Evolutionary conservation across 1,284 basidiomycete genomes (phyloP).

Genomic region (Pyrrhoderma noxium): DNA sequence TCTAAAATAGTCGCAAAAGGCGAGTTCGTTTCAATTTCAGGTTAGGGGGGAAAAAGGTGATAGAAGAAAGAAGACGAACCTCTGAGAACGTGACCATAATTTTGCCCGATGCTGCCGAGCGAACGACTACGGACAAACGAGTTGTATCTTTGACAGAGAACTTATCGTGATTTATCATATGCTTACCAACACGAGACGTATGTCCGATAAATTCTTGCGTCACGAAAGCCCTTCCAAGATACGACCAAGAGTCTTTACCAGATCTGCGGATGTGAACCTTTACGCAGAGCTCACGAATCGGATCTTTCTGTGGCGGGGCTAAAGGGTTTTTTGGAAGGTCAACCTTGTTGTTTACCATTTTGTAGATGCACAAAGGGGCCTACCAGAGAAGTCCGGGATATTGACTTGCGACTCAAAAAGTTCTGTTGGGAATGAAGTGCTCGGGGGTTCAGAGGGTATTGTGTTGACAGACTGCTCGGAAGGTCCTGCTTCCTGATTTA

Average conservation of each 20-base stretch:
- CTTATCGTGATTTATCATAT: neutral
- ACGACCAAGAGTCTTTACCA: conserved; percentile 72
- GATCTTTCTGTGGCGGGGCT: conserved; percentile 36
- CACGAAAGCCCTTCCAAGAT: conserved; percentile 67
- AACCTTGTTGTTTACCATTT: no score
- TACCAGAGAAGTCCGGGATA: conserved; percentile 14
- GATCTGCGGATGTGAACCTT: conserved; percentile 77
- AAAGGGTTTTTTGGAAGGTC: neutral
- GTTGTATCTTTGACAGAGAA: neutral
- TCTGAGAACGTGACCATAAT: conserved; percentile 63
- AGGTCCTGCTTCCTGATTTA: conserved; percentile 8
- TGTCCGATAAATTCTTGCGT: conserved; percentile 65
- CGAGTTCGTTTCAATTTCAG: no score
- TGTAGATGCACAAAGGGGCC: neutral
- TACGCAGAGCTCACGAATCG: conserved; percentile 67
- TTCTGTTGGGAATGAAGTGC: conserved; percentile 2
- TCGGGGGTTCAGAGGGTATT: neutral
- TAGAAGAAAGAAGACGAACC: conserved; percentile 39
- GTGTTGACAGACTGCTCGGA: neutral
- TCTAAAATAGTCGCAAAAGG: conserved; percentile 38
- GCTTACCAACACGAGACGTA: conserved; percentile 67
- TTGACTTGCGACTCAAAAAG: conserved; percentile 2
- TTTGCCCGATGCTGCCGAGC: conserved; percentile 56
- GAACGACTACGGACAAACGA: conserved; percentile 45
- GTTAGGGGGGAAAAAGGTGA: conserved; percentile 19